Base-by-base conservation (phyloP, 2,329 filamentous ascomycete species). In the Lasiodiplodia theobromae region DNA sequence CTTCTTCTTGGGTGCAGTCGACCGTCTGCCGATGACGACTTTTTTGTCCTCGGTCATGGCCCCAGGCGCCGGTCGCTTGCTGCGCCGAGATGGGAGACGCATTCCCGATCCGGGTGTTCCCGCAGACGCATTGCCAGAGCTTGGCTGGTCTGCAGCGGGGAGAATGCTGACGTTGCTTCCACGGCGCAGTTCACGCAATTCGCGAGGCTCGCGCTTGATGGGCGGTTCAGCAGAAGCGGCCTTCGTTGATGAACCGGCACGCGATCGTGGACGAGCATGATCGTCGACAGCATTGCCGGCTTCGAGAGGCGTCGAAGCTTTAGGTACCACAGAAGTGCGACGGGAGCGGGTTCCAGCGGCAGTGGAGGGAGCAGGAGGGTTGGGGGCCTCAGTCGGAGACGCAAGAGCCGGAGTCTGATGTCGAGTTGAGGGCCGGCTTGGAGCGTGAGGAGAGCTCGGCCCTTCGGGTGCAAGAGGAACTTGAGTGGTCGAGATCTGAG, bases 11-110 rank as follows among this genome's bases (percentile, higher is more conserved):
- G 90, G 89, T 67, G 90, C 88, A 28, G 88, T 88, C 77, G 40
- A 68, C 2, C 66, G 86, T 80, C 88, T 91, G 69, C 91, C 91
- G 68, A 93, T 89, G 70, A 90, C 92, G 74, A 90, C 86, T 54
- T 88, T 88, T 52, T 87, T 86, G 62, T 84, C 84, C 25, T 84
- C 82, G 7, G 85, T 92, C 73, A 94, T 87, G 74, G 93, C 88
- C 68, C 91, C 91, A 12, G 91, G 92, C 37, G 90, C 91, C 56
- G 91, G 91, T 80, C 91, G 93, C 66, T 86, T 83, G 63, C 91
- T 87, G 74, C 89, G 81, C 2, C 68, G 62, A 31, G 66, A 53
- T 4, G 62, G 62, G 18, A 47, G 38, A 47, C 21, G 79, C 77
- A 49, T 81, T 81, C 58, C 11, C 78, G 60, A 18, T 21, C 60